Base-by-base conservation (phyloP, 139 green algal genomes). In the Zygnema circumcarinatum region DNA sequence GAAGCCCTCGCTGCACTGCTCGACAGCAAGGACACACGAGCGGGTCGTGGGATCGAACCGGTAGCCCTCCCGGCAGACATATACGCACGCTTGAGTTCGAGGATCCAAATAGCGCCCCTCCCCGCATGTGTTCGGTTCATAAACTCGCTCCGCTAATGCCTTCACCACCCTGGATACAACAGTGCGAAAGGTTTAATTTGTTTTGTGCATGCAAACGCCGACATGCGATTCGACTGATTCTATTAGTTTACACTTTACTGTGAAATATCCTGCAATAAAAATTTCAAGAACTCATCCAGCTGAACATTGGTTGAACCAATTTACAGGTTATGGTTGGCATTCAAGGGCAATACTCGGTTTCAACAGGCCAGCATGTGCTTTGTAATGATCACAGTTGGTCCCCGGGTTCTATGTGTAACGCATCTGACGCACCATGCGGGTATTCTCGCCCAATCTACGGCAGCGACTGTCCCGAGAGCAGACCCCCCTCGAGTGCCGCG, bases 41-140 rank as follows among this genome's bases (percentile, higher is more conserved):
- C 36, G 78, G 32, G 83, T 90, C 25, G 56, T 74, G 3, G 56
- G 32, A 62, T 90, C 86, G 56, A 84, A 90, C 32, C 29, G 32
- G 86, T 90, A 90, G 29, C 86, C 86, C 16, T 74, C 72, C 39
- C 52, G 72, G 81, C 86, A 90, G 29, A 90, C 54, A 82, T 89
- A 90, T 21, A 90, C 86, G 38, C 86, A 90, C 2, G 86, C 86
- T 32, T 85, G 67, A 33, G 81, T 38, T 67, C 54, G 32, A 32
- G 85, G 85, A 73, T 90, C 85, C 21, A 87, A 56, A 38, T 90
- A 90, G 16, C 32, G 29, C 21, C 85, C 85, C 0, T 84, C 56
- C 2, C 35, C 83, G 2, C 83, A 88, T 36, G 83, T 54, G 38
- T 88, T 84, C 2, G 67, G 68, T 38, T 79, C 67, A n/a, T 90